Evolutionary conservation across 2,329 filamentous ascomycete species (phyloP).

Genomic region (Aspergillus sp.): DNA sequence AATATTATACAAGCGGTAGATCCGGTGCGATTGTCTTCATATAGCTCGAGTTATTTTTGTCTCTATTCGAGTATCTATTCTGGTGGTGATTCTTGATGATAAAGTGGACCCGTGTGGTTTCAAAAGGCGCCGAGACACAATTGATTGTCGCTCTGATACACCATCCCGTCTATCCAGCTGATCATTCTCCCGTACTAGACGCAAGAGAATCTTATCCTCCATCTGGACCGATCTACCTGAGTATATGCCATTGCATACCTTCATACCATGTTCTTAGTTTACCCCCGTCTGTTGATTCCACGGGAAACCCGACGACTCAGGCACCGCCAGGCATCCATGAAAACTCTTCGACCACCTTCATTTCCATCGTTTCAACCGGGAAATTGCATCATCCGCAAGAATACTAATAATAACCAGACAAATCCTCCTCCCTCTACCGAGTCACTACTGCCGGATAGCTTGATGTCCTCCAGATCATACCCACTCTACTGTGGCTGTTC

Average conservation of each 20-base stretch:
- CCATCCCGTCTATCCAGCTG: no score
- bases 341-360: neutral
- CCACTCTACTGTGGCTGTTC: neutral
- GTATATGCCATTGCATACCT: no score
- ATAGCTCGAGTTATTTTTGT: no score
- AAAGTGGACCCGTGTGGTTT: conserved; percentile 17
- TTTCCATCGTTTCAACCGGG: no score
- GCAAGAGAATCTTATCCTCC: neutral
- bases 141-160: neutral
- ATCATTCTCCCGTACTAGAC: no score
- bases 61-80: no score
- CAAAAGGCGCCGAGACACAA: conserved; percentile 18
- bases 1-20: neutral
- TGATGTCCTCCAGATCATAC: neutral
- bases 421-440: no score
- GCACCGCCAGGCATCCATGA: conserved; percentile 18
- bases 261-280: no score
- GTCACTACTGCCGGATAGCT: neutral
- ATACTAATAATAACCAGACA: no score
- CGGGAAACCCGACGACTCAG: conserved; percentile 5
- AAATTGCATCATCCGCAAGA: no score
- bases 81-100: neutral
- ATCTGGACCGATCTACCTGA: neutral
- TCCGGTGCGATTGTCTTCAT: no score
- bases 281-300: no score